Evolutionary conservation across 208 protist species (phyloP), one percentile per base, ranked within the genome.

Genomic region (Balamuthia mandrillaris): DNA sequence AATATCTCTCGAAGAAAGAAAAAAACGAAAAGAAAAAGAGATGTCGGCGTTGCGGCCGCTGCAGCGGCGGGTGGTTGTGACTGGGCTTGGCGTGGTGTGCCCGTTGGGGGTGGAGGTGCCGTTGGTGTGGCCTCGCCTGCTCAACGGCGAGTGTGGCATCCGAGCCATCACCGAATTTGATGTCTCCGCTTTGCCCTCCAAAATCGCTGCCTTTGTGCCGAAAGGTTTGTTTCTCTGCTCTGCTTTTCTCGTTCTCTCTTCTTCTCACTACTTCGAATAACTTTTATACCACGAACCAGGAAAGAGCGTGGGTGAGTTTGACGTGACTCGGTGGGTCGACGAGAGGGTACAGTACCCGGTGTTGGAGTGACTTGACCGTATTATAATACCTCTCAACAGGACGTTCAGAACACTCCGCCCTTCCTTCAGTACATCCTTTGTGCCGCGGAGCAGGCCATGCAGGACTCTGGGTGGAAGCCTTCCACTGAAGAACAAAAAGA

Each of bases 41-140:
- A 70, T 33, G 31, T 9, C 5, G 10, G 2, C 44, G n/a, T n/a
- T n/a, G n/a, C n/a, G n/a, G n/a, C n/a, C n/a, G n/a, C n/a, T n/a
- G 3, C 16, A 33, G 21, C 89, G 94, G 12, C 93, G 96, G 42
- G 96, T 99, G 3, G 96, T 98, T 2, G 96, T 99, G 9, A 98
- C 96, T 0, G 97, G 97, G 0, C 85, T 99, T 12, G 97, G 97
- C 33, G 41, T 96, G 7, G 95, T 98, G 9, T 96, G 95, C 3
- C 96, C 97, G 7, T 89, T 99, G 14, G 97, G 96, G 24, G 35
- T 93, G 5, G 89, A 82, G n/a, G 90, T 93, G 2, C 12, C 87
- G 4, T 51, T 82, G 16, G 95, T 93, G 18, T 98, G 96, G 96
- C 41, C 74, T 0, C 83, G 84, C 1, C 83, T 98, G 3, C 91